Percentiles rank a stretch among this genome's conserved stretches.
These are phyloP conservation scores for Perkinsus chesapeaki DNA, from an alignment of 169 alveolate species.

Conservation along the genomic window DNA sequence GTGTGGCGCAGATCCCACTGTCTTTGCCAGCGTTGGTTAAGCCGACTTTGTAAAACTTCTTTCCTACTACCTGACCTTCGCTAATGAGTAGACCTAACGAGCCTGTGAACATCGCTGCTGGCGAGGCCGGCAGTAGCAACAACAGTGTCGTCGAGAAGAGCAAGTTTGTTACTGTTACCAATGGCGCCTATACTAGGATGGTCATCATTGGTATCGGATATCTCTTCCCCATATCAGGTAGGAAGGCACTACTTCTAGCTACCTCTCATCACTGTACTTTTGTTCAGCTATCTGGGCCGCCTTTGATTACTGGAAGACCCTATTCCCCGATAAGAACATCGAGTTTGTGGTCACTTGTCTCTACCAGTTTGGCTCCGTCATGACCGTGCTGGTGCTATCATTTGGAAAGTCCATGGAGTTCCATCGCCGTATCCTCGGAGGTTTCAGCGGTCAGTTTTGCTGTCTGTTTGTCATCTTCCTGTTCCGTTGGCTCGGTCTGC, in stretches of 20 bases:
- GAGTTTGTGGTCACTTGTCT: background rate
- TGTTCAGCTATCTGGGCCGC: background rate
- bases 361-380: background rate
- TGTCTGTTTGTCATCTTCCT: background rate
- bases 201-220: background rate
- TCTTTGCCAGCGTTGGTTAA: background rate
- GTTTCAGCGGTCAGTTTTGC: background rate
- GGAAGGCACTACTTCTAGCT: background rate
- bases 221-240: background rate
- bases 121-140: conserved; percentile 6
- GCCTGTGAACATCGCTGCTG: background rate
- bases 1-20: too few species aligned
- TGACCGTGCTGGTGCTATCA: background rate
- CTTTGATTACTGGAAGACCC: background rate
- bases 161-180: background rate
- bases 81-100: background rate
- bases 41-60: background rate
- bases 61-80: background rate
- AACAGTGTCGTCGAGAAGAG: background rate
- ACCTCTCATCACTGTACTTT: background rate
- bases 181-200: background rate
- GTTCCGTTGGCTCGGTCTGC: background rate
- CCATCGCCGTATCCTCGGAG: background rate
- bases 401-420: background rate
- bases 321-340: background rate